Evolutionary conservation across 345 rosid genomes (phyloP).

Genomic region (Citrus unshiu): DNA sequence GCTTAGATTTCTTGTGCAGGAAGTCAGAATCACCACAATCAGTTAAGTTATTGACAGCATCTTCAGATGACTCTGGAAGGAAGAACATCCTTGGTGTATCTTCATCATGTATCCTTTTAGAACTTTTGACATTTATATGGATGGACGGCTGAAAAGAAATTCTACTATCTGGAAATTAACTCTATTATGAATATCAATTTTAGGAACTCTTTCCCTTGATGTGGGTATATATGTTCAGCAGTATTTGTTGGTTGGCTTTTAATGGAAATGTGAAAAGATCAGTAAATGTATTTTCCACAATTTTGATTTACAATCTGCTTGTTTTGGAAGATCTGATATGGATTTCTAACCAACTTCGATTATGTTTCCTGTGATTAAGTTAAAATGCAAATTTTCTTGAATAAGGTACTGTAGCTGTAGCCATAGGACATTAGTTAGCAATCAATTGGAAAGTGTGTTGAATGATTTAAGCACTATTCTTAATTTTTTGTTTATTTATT

Average conservation of each 20-base stretch:
- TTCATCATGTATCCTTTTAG: slow-evolving; percentile 75
- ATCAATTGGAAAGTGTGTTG: neutral
- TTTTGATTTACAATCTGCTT: neutral
- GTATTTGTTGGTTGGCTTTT: neutral
- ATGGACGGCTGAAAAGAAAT: neutral
- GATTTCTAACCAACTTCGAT: neutral
- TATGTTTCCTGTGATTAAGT: neutral
- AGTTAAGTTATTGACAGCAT: slow-evolving; percentile 65
- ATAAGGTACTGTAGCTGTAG: neutral
- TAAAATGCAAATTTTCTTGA: neutral
- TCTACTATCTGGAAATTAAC: neutral
- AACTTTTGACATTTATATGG: neutral
- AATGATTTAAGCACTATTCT: neutral
- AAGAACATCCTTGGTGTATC: slow-evolving; percentile 60
- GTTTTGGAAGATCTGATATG: neutral
- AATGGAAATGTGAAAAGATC: neutral
- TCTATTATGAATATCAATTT: neutral
- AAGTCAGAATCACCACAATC: slow-evolving; percentile 59
- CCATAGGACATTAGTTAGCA: neutral
- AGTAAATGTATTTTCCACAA: neutral
- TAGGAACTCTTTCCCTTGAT: neutral
- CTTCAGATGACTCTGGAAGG: slow-evolving; percentile 74
- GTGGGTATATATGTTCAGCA: neutral
- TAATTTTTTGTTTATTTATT: neutral
- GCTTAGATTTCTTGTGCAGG: slow-evolving; percentile 40